Base-by-base conservation (phyloP, 208 protist species). In the Leishmania tropica region DNA sequence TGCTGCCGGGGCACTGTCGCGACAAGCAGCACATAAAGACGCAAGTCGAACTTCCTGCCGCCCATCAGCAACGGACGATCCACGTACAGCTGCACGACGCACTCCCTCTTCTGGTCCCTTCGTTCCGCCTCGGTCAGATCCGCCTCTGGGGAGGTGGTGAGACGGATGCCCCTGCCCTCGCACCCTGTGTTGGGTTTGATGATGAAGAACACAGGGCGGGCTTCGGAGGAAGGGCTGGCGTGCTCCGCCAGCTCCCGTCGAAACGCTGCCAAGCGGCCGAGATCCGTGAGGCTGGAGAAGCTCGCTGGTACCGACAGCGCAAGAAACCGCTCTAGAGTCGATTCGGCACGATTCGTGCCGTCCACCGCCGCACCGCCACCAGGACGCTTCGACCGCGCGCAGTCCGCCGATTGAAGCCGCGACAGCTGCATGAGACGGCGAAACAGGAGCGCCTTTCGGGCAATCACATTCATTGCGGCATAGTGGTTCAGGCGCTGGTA, bases 401-500 rank as follows among this genome's bases (percentile, higher is more conserved):
- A 21, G 10, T 72, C 24, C n/a, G 48, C 15, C 19, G 54, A 5
- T n/a, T 2, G 51, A 17, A 76, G 37, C 5, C 78, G 70, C 40
- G 37, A 80, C n/a, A 80, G 60, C 37, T 75, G 81, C 90, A 96
- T 98, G 19, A 99, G 81, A 13, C 96, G 98, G 40, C 81, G 83
- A 75, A 97, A 98, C 1, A 99, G 88, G 15, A 85, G 75, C 51
- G 94, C 95, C 86, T 99, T 99, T 45, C 97, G 86, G 2, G 92
- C 90, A n/a, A 99, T 92, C 42, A 91, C 85, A 60, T 93, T 65
- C 94, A 99, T 99, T 1, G 87, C 88, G 2, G 95, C 87, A 77
- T 98, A 99, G 88, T 99, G 98, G 85, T 99, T 99, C 28, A 99
- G 89, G 1, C 93, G 87, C 83, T 99, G 97, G 60, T 86, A 90